Evolutionary conservation across 768 basidiomycete genomes (phyloP).

Genomic region (Candolleomyces efflorescens): DNA sequence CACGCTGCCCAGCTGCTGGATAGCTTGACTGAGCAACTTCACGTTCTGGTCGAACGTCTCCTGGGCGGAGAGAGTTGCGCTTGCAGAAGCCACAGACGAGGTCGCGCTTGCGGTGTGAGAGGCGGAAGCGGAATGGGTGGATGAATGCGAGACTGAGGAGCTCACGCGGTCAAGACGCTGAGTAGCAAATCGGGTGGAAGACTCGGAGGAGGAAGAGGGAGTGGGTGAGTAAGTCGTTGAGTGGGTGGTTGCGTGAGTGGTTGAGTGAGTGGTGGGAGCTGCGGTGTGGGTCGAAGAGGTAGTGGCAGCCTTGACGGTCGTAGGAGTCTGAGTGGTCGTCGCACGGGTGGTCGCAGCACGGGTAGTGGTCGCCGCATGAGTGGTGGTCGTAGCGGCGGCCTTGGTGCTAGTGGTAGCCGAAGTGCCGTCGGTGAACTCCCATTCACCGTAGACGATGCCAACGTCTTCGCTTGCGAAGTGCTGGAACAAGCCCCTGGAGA

Average conservation of each 20-base stretch:
- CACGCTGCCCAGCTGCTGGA: not conserved
- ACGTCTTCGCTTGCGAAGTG: slow-evolving; percentile 38
- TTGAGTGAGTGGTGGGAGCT: too few species aligned
- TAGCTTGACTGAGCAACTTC: not conserved
- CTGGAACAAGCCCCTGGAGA: slow-evolving; percentile 52
- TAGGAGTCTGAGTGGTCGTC: too few species aligned
- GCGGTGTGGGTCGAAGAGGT: too few species aligned
- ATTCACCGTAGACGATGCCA: slow-evolving; percentile 51
- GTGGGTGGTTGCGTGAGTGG: too few species aligned
- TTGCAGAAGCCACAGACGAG: too few species aligned
- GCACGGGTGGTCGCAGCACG: too few species aligned
- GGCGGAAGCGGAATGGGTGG: not conserved
- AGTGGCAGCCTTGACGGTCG: too few species aligned
- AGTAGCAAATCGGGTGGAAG: too few species aligned
- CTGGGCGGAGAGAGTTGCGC: not conserved
- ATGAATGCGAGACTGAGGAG: not conserved
- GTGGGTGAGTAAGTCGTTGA: too few species aligned
- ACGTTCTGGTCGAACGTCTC: not conserved
- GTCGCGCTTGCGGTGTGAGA: not conserved
- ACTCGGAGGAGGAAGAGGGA: too few species aligned
- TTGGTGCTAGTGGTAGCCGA: not conserved
- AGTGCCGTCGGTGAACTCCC: not conserved
- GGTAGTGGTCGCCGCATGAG: not conserved
- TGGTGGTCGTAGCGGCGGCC: not conserved
- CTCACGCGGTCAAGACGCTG: too few species aligned